Evolutionary conservation across 2,329 filamentous ascomycete species (phyloP), one percentile per base, ranked within the genome.

Genomic region (Grosmannia serpens): DNA sequence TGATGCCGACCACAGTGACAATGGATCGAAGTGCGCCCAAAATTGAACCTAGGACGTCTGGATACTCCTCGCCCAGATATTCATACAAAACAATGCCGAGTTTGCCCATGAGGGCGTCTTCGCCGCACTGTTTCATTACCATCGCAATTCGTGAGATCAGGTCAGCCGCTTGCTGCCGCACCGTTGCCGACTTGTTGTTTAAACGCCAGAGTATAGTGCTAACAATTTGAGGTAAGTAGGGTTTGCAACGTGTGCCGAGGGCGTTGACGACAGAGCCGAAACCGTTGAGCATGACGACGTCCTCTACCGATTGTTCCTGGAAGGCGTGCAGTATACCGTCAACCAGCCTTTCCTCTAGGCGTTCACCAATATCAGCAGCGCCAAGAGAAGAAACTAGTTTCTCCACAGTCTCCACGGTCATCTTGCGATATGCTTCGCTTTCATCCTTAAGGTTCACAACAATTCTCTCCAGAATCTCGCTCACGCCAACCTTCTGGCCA

Each of bases 81-180:
- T 99, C 94, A 77, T 99, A 99, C 26, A 99, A 81, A 13, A 96
- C 91, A 58, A 95, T 81, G 65, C 92, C 90, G 41, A 99, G 84
- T 73, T 96, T 96, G 66, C 91, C 91, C 85, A 99, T 94, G 56
- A 97, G 80, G 1, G 88, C 88, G 71, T 99, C 94, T 71, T 99
- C 92, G 55, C 91, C 91, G 69, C 94, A 99, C 74, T 97, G 91
- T 75, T 95, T 95, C 91, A 99, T 97, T 55, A 97, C 92, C 80
- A 96, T 92, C 6, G 94, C 94, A 67, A 99, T 96, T 26, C 94
- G 89, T 10, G 91, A 96, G 65, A 99, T 95, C 52, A 99, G 81
- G 71, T 99, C 94, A 6, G 94, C 94, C 2, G 94, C 91, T 73
- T 99, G 94, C 71, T 99, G 94, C 64, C 94, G 88, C 44, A 99